phyloP scores from a whole-genome alignment of 495 filamentous ascomycete genomes.

The Daldinia loculata region DNA sequence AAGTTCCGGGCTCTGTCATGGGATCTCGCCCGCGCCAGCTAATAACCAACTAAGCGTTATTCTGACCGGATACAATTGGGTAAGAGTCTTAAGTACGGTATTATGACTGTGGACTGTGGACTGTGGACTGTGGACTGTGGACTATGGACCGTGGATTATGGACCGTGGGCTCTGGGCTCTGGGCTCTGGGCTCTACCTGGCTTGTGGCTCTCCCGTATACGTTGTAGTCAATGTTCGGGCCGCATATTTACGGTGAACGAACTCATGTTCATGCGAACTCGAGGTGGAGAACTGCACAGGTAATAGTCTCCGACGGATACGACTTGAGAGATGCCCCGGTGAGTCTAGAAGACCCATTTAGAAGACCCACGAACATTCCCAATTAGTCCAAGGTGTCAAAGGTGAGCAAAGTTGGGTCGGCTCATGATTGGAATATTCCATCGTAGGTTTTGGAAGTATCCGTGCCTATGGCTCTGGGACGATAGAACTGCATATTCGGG shows the following conservation, averaged over 20 bases:
- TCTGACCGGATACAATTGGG: slow-evolving; percentile 3
- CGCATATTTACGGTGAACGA: slow-evolving; percentile 5
- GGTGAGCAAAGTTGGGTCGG: slow-evolving; percentile 13
- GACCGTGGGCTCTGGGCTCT: too few relatives aligned
- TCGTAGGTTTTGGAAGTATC: slow-evolving; percentile 39
- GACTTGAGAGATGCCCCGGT: slow-evolving; percentile 19
- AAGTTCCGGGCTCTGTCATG: slow-evolving; percentile 6
- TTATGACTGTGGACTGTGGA: not conserved
- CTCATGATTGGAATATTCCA: slow-evolving; percentile 39
- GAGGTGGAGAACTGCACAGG: slow-evolving; percentile 16
- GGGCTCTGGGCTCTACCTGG: not conserved
- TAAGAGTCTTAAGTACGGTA: slow-evolving; percentile 16
- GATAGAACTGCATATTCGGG: slow-evolving; percentile 11
- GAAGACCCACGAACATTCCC: slow-evolving; percentile 1
- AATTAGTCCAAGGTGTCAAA: slow-evolving; percentile 14
- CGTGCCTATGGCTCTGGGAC: slow-evolving; percentile 41
- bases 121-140: too few relatives aligned
- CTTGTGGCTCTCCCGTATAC: slow-evolving; percentile 6
- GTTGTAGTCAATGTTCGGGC: slow-evolving; percentile 12
- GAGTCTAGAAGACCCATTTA: slow-evolving; percentile 5
- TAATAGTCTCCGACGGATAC: slow-evolving; percentile 31
- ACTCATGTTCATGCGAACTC: slow-evolving; percentile 26
- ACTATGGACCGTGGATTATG: too few relatives aligned
- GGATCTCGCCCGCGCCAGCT: not conserved
- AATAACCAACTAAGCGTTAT: not conserved